Evolutionary conservation across 2,329 filamentous ascomycete species (phyloP).

Genomic region (Lasiodiplodia theobromae): DNA sequence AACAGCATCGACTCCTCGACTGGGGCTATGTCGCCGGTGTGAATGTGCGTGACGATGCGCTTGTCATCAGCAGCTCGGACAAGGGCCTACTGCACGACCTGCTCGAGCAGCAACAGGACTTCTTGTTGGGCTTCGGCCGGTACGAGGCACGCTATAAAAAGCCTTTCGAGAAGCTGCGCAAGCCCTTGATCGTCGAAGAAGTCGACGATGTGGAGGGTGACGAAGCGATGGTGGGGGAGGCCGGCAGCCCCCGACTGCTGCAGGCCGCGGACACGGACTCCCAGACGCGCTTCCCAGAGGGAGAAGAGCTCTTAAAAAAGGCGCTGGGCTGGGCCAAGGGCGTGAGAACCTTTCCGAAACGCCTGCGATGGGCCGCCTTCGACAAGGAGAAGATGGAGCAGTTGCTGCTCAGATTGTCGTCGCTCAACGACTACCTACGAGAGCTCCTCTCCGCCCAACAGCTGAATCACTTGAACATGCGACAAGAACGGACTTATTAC

Average conservation of each 20-base stretch:
- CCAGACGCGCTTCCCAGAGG: slow-evolving; percentile 40
- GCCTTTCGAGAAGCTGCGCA: slow-evolving; percentile 36
- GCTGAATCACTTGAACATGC: slow-evolving; percentile 38
- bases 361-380: slow-evolving; percentile 44
- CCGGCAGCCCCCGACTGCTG: slow-evolving; percentile 25
- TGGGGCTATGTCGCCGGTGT: slow-evolving; percentile 46
- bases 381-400: slow-evolving; percentile 42
- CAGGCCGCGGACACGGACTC: slow-evolving; percentile 35
- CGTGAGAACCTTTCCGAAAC: slow-evolving; percentile 36
- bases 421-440: slow-evolving; percentile 47
- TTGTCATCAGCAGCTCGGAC: slow-evolving; percentile 42
- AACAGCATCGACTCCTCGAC: slow-evolving; percentile 47
- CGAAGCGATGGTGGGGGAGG: neutral
- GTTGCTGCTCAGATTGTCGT: slow-evolving; percentile 42
- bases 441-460: slow-evolving; percentile 44
- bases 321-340: slow-evolving; percentile 40
- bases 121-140: slow-evolving; percentile 42
- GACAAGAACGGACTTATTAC: slow-evolving; percentile 45
- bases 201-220: slow-evolving; percentile 31
- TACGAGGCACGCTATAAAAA: slow-evolving; percentile 42
- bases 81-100: slow-evolving; percentile 46
- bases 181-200: slow-evolving; percentile 41
- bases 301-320: slow-evolving; percentile 40
- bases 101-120: slow-evolving; percentile 43
- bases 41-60: slow-evolving; percentile 42